These are phyloP conservation scores for Boletus sp. DNA, from an alignment of 768 basidiomycete genomes.

Conservation along the genomic window DNA sequence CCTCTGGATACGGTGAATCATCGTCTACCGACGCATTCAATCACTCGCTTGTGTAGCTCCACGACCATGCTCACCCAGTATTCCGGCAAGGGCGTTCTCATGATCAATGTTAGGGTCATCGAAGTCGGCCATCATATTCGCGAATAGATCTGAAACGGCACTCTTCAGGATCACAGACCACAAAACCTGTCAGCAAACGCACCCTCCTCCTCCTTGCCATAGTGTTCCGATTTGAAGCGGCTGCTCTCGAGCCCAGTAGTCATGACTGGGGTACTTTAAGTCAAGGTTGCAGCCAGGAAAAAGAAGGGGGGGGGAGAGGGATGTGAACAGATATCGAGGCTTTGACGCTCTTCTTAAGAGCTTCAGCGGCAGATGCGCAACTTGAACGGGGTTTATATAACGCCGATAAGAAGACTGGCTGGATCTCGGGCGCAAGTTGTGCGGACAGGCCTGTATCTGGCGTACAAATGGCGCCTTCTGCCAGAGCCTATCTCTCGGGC, in stretches of 20 bases:
- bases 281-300: background rate
- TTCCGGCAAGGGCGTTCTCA: conserved; percentile 11
- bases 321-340: background rate
- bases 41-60: background rate
- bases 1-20: conserved; percentile 85
- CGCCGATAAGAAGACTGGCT: background rate
- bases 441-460: background rate
- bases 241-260: background rate
- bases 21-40: conserved; percentile 40
- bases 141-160: background rate
- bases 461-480: background rate
- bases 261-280: conserved; percentile 10
- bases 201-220: conserved; percentile 10
- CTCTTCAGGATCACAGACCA: background rate
- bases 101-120: conserved; percentile 38
- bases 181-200: background rate
- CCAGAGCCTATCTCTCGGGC: background rate
- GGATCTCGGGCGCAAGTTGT: background rate
- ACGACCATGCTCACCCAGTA: conserved; percentile 13
- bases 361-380: background rate
- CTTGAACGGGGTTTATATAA: no score
- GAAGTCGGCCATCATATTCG: conserved; percentile 19
- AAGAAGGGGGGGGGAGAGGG: background rate
- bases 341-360: background rate
- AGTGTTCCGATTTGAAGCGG: conserved; percentile 3